Evolutionary conservation across 768 basidiomycete genomes (phyloP).

Genomic region (Suillus subaureus): DNA sequence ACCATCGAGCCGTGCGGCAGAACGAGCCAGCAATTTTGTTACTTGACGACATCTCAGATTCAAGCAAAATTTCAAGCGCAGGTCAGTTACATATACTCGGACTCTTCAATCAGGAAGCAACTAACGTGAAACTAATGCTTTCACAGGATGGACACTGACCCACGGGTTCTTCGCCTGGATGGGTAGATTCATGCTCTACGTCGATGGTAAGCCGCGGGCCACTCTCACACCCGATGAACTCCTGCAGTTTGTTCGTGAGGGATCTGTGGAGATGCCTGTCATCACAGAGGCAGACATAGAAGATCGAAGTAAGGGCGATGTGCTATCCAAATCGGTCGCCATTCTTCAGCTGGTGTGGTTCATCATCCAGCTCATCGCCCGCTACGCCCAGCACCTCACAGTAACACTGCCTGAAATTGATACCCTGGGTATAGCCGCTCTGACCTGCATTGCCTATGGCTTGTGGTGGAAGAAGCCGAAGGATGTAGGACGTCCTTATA

Average conservation of each 20-base stretch:
- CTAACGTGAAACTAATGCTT: neutral
- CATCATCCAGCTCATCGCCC: neutral
- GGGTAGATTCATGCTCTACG: neutral
- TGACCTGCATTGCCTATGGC: neutral
- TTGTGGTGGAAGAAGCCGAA: neutral
- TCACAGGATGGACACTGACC: neutral
- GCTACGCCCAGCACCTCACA: neutral
- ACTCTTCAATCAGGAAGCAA: neutral
- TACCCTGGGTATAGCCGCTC: neutral
- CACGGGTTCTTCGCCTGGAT: neutral
- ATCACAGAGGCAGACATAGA: neutral
- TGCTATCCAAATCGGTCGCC: neutral
- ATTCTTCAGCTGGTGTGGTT: neutral
- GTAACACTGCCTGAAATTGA: too few species aligned
- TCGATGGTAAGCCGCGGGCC: neutral
- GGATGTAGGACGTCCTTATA: neutral
- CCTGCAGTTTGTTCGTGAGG: neutral
- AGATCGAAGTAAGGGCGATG: neutral
- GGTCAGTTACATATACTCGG: too few species aligned
- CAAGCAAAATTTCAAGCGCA: too few species aligned
- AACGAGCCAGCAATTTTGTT: too few species aligned
- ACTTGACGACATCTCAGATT: too few species aligned
- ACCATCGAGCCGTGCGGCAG: too few species aligned
- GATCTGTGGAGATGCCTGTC: neutral
- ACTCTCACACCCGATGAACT: neutral